Base-by-base conservation (phyloP, 2,329 filamentous ascomycete species). In the Iodosphaeria phyllophila region DNA sequence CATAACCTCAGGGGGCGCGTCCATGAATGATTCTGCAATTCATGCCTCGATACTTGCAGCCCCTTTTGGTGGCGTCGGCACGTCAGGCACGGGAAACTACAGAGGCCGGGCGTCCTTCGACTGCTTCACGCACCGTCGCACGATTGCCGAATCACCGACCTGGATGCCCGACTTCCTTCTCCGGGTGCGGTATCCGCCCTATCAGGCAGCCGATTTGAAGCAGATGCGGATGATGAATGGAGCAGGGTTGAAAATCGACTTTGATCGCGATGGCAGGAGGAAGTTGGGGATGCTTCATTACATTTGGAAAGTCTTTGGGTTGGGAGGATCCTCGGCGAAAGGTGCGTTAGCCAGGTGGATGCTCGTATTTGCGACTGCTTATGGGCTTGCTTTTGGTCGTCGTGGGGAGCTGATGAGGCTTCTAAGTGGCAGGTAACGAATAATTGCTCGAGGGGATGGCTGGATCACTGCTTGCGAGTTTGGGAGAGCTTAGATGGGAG, bases 11-110 rank as follows among this genome's bases (percentile, higher is more conserved):
- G 75, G 75, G 27, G 74, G 74, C 34, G 74, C 68, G 15, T 61
- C 46, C 49, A 68, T 59, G 52, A 80, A 56, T 62, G 75, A 56
- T 43, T 61, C 66, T 27, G 75, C 69, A 46, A 73, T 75, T 53
- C 77, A 83, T 46, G 71, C 63, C 30, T 61, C 64, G 13, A 63
- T 89, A 33, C 63, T 67, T 16, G 78, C 72, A 3, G 55, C 89
- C 2, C 59, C 75, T 18, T 92, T 92, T 44, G 83, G 83, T 34
- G 82, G 82, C 38, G 74, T 92, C 6, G 82, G 83, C 34, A 65
- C 75, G 36, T 80, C 73, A 22, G 82, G 82, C 27, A 62, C 64
- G 32, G 82, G 82, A 32, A 56, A 66, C 16, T 91, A 91, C 56
- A 70, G 77, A 37, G 83, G 83, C 31, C 70, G 71, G 41, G 60